These are phyloP conservation scores for Harringtonia lauricola DNA, from an alignment of 2,329 filamentous ascomycete genomes.

Conservation along the genomic window DNA sequence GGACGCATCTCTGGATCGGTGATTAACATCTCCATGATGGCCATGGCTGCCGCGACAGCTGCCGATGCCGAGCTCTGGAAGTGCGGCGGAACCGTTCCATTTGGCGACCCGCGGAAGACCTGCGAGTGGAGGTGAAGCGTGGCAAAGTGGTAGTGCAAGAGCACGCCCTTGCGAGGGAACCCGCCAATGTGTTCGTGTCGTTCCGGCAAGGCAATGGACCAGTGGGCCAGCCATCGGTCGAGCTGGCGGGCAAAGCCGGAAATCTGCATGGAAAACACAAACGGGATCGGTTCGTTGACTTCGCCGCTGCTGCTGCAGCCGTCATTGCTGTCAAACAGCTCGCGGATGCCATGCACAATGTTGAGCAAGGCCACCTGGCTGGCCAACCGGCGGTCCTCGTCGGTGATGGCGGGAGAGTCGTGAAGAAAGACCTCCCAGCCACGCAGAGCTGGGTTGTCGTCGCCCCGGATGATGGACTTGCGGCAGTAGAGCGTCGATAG, in stretches of 20 bases:
- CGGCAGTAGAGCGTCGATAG: slow-evolving; percentile 50
- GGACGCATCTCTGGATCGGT: slow-evolving; percentile 22
- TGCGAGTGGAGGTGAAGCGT: slow-evolving; percentile 20
- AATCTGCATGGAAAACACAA: slow-evolving; percentile 38
- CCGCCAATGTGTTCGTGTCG: slow-evolving; percentile 20
- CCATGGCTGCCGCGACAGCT: slow-evolving; percentile 19
- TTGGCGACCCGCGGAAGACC: slow-evolving; percentile 17
- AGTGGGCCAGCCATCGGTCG: slow-evolving; percentile 25
- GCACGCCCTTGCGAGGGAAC: slow-evolving; percentile 20
- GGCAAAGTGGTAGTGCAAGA: slow-evolving; percentile 21
- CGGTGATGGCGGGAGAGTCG: slow-evolving; percentile 35
- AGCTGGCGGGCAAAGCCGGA: slow-evolving; percentile 21
- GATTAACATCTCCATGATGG: slow-evolving; percentile 25
- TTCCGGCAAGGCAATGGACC: slow-evolving; percentile 21
- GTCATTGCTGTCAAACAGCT: slow-evolving; percentile 44
- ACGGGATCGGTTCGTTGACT: too few species aligned
- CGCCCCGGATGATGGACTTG: slow-evolving; percentile 42
- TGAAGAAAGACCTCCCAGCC: slow-evolving; percentile 45
- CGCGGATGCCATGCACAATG: slow-evolving; percentile 42
- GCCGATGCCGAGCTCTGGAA: slow-evolving; percentile 8
- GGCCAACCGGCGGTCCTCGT: slow-evolving; percentile 43
- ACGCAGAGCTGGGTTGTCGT: slow-evolving; percentile 33
- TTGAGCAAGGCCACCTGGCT: slow-evolving; percentile 47
- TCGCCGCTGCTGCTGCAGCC: too few species aligned
- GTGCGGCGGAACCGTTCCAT: slow-evolving; percentile 3